These are phyloP conservation scores for Leccinum fallax DNA, from an alignment of 1,284 basidiomycete genomes.

Conservation along the genomic window DNA sequence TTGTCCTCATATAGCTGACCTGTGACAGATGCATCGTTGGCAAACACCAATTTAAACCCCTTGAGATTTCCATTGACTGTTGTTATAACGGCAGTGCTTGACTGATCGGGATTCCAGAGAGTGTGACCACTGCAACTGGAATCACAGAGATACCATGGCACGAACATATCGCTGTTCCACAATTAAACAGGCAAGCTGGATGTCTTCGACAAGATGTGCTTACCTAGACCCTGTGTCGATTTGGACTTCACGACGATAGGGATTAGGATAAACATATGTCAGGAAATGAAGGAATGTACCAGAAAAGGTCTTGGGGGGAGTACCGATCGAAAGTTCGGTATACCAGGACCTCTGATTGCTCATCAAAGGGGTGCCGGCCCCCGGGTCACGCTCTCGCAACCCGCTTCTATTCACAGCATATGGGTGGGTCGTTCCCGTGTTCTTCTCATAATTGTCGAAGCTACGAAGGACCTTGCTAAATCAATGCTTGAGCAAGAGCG, in stretches of 20 bases:
- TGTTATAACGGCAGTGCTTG: not conserved
- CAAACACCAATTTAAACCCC: not conserved
- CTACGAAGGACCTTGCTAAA: not conserved
- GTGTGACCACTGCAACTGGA: not conserved
- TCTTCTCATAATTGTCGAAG: not conserved
- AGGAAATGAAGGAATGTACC: not conserved
- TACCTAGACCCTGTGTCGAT: not conserved
- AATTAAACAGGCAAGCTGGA: not conserved
- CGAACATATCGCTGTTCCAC: not conserved
- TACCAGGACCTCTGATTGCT: not conserved
- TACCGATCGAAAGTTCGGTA: not conserved
- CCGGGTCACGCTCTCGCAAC: not conserved
- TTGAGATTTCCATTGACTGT: not conserved
- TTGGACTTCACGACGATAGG: not conserved
- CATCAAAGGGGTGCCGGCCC: not conserved
- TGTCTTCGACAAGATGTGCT: not conserved
- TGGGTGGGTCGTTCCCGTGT: not conserved
- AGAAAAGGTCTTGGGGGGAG: not conserved
- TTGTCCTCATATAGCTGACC: not conserved
- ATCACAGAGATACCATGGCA: not conserved
- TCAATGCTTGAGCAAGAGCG: not conserved
- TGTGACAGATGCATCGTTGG: not conserved
- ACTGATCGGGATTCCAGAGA: not conserved
- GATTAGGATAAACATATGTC: not conserved
- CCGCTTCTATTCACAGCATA: not conserved